Evolutionary conservation across 139 green algal species (phyloP), one percentile per base, ranked within the genome.

Genomic region (Deuterostichococcus epilithicus): DNA sequence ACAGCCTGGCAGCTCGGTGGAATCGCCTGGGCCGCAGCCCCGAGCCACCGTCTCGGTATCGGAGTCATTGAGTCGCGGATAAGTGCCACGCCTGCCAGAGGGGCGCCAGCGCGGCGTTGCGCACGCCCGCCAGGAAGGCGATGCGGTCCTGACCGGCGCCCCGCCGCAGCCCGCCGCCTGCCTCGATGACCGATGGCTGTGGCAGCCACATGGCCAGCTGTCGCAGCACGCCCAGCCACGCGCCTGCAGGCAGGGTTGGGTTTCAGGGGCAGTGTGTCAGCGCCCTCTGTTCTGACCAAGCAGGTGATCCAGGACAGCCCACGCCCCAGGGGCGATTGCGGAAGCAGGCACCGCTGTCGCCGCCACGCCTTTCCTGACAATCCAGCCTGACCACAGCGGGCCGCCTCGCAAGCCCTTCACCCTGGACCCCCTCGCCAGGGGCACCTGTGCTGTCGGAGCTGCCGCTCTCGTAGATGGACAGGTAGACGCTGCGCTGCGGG

Each of bases 381-480:
- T n/a, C n/a, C n/a, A n/a, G n/a, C n/a, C n/a, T n/a, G n/a, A n/a
- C n/a, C n/a, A n/a, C n/a, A n/a, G n/a, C n/a, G n/a, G n/a, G n/a
- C n/a, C n/a, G n/a, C n/a, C n/a, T n/a, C n/a, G n/a, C n/a, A n/a
- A n/a, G n/a, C n/a, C n/a, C n/a, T n/a, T n/a, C n/a, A n/a, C n/a
- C n/a, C n/a, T n/a, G n/a, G n/a, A n/a, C n/a, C n/a, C n/a, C n/a
- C n/a, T n/a, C n/a, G n/a, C n/a, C n/a, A n/a, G n/a, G n/a, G n/a
- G n/a, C 60, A 81, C 76, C 34, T 35, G 86, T 90, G 8, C 34
- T 35, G 69, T 91, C 86, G 6, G 67, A 74, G 80, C 85, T 90
- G 52, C 82, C 85, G 71, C 80, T 87, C 63, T 89, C 86, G 44
- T 88, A 89, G 13, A 89, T 73, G 28, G 82, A 88, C 20, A 91